A percentile compares a stretch with the other conserved stretches of the same genome.
These are phyloP conservation scores for Grosmannia penicillata DNA, from an alignment of 2,329 filamentous ascomycete genomes.

Conservation along the genomic window DNA sequence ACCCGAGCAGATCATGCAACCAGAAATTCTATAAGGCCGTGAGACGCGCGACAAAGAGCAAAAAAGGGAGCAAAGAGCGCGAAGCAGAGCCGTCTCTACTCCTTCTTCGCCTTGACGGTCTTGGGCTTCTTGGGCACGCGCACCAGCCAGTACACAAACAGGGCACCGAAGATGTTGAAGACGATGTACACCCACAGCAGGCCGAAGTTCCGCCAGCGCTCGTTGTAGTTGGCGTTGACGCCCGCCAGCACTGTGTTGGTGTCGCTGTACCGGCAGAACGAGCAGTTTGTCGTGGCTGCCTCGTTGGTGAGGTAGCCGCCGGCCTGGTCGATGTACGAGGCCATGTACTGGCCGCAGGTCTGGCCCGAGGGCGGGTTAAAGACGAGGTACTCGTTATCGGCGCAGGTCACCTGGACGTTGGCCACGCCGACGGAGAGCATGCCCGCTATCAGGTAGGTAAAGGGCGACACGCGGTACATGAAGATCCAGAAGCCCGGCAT, in stretches of 20 bases:
- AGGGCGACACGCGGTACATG: constrained; percentile 70
- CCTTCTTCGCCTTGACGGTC: constrained; percentile 11
- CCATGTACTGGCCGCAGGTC: constrained; percentile 47
- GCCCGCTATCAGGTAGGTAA: constrained; percentile 66
- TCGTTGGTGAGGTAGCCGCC: constrained; percentile 41
- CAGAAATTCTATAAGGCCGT: too few species aligned
- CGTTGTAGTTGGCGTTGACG: constrained; percentile 35
- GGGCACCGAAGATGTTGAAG: constrained; percentile 34
- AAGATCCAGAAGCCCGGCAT: constrained; percentile 66
- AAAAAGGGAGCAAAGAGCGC: not conserved
- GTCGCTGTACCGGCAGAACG: constrained; percentile 35
- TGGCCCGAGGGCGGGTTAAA: constrained; percentile 45
- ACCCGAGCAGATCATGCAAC: too few species aligned
- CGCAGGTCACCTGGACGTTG: constrained; percentile 50
- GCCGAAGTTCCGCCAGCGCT: constrained; percentile 56
- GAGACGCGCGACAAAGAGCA: not conserved
- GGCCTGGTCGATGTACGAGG: constrained; percentile 26
- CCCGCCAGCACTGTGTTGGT: constrained; percentile 36
- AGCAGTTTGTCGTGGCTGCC: constrained; percentile 32
- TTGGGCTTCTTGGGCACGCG: constrained; percentile 14
- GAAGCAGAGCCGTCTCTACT: constrained; percentile 2
- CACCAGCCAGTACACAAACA: constrained; percentile 17
- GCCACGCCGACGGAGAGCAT: constrained; percentile 59
- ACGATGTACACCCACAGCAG: constrained; percentile 37
- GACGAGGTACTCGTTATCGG: constrained; percentile 51